Base-by-base conservation (phyloP, 2,329 filamentous ascomycete genomes). In the Fusarium sulawesiense region DNA sequence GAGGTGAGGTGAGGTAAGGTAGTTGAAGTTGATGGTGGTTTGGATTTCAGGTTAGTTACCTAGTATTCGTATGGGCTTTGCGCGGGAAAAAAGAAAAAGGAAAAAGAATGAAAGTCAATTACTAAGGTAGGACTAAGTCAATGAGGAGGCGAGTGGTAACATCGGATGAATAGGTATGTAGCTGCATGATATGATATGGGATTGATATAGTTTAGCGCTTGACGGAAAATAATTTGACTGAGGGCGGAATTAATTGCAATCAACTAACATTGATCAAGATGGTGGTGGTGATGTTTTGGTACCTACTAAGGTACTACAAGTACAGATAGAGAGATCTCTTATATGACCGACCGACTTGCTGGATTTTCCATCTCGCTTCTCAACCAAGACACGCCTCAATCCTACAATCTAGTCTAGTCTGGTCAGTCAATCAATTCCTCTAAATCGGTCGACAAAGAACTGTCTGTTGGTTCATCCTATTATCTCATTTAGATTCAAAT, bases 141-240 rank as follows among this genome's bases (percentile, higher is more conserved):
- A 66, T 40, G 48, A 51, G 63, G 63, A 66, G 61, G 61, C 25
- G 61, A 66, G 50, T 60, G 63, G 68, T 70, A 60, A 70, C 49
- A 70, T 70, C 55, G 67, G 67, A 71, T 71, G 57, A 67, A 60
- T 66, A 41, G 55, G 27, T 62, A 29, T 6, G 29, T 29, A 42
- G 60, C 42, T 57, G 49, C 58, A 64, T 68, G 64, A 51, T 60
- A 53, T 53, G 49, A 42, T 53, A 37, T 37, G 34, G 18, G 34
- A 29, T 20, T 21, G 25, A 53, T 53, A 41, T 16, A 41, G 23
- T 53, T 21, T 56, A 68, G 67, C 63, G 60, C 29, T 48, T 16
- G 25, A 49, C 51, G 47, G 58, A 59, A 63, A 58, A 50, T 58
- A 55, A 66, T 27, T 60, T 47, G 29, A 45, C 41, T 20, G 42